phyloP scores from a whole-genome alignment of 176 grass and related monocot genomes.

The Pontederia paniculata region DNA sequence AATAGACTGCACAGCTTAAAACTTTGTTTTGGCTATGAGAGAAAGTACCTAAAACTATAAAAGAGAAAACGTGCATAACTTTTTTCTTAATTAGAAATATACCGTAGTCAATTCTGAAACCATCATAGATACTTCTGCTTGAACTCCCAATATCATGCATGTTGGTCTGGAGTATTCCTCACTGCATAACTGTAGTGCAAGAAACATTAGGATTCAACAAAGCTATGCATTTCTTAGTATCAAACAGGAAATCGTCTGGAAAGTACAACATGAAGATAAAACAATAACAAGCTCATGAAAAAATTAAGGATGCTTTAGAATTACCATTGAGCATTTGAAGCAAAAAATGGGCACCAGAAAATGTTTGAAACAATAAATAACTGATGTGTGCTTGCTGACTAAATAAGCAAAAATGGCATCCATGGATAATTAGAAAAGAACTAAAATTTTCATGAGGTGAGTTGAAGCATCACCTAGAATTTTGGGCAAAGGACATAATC shows the following conservation, averaged over 20 bases:
- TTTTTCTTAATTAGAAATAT: constrained; percentile 20
- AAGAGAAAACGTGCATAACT: constrained; percentile 14
- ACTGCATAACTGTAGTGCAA: constrained; percentile 61
- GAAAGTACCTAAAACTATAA: constrained; percentile 14
- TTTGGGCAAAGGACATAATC: too few species aligned
- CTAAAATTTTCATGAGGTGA: too few species aligned
- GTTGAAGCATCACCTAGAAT: too few species aligned
- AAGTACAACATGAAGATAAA: constrained; percentile 8
- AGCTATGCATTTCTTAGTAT: constrained; percentile 21
- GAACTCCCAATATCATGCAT: constrained; percentile 63
- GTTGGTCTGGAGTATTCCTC: constrained; percentile 70
- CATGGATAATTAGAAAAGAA: too few species aligned
- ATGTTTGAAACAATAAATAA: too few species aligned
- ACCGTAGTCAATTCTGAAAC: constrained; percentile 80
- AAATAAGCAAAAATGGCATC: too few species aligned
- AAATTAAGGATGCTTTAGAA: background rate
- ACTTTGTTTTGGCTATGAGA: background rate
- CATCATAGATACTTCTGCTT: constrained; percentile 74
- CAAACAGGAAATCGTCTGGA: background rate
- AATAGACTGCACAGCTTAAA: background rate
- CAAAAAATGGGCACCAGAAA: too few species aligned
- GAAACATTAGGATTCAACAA: background rate
- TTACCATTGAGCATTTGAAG: too few species aligned
- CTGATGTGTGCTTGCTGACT: too few species aligned
- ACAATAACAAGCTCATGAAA: background rate